phyloP scores from a whole-genome alignment of 805 yeast genomes.

The Metschnikowia kofuensis region DNA sequence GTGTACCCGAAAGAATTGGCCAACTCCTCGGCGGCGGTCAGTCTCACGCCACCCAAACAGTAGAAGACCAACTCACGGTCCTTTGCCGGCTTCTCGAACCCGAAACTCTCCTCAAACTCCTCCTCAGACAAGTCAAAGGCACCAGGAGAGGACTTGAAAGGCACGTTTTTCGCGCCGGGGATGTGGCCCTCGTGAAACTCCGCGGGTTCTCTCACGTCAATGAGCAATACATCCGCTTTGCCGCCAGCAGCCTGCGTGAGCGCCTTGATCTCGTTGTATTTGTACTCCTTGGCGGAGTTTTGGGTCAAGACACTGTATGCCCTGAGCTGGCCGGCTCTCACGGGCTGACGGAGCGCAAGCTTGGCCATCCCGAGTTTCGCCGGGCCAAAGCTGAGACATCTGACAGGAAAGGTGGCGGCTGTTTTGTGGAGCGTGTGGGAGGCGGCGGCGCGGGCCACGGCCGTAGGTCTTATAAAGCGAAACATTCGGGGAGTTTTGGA shows the following conservation, averaged over 20 bases:
- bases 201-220: conserved; percentile 91
- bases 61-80: conserved; percentile 80
- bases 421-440: conserved; percentile 1
- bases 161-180: conserved; percentile 83
- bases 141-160: conserved; percentile 88
- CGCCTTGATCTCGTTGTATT: conserved; percentile 49
- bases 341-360: neutral
- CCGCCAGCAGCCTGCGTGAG: conserved; percentile 42
- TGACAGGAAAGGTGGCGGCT: conserved; percentile 5
- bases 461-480: conserved; percentile 3
- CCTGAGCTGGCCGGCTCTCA: conserved; percentile 1
- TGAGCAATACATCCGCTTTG: conserved; percentile 49
- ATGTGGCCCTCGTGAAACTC: conserved; percentile 74
- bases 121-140: conserved; percentile 78
- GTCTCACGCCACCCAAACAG: conserved; percentile 91
- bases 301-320: conserved; percentile 37
- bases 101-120: conserved; percentile 78
- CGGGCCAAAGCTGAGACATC: conserved; percentile 3
- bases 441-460: conserved; percentile 8
- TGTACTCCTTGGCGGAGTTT: conserved; percentile 47
- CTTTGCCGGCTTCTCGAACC: conserved; percentile 71
- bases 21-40: conserved; percentile 85
- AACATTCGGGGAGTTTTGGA: conserved; percentile 5
- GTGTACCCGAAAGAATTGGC: conserved; percentile 88
- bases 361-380: conserved; percentile 7